Conservation (phyloP, 805 yeast species). For the Teunomyces lycoperdinae region DNA sequence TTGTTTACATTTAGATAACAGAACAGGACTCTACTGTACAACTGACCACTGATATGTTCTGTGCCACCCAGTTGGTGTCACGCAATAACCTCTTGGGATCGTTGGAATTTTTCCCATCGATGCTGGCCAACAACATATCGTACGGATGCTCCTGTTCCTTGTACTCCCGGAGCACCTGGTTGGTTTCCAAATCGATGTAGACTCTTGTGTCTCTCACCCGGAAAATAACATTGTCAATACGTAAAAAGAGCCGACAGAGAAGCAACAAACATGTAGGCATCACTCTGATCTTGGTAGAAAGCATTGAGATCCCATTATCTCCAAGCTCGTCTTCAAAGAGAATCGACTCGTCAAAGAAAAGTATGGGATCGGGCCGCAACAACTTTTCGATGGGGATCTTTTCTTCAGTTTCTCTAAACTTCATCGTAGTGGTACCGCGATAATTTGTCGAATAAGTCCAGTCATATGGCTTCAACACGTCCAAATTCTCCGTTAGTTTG, state of each 20-base stretch:
- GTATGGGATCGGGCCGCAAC: slow-evolving; percentile 74
- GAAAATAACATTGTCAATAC: slow-evolving; percentile 88
- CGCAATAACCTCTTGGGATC: slow-evolving; percentile 54
- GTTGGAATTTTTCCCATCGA: slow-evolving; percentile 17
- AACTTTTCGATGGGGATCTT: slow-evolving; percentile 70
- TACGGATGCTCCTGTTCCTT: slow-evolving; percentile 52
- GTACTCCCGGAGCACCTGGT: slow-evolving; percentile 69
- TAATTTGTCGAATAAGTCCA: slow-evolving; percentile 93
- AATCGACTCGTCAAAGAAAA: slow-evolving; percentile 85
- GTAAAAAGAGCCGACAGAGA: slow-evolving; percentile 71
- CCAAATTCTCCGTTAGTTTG: slow-evolving; percentile 43
- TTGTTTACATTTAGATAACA: not conserved
- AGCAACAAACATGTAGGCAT: slow-evolving; percentile 79
- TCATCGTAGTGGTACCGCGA: slow-evolving; percentile 51
- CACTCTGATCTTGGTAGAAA: slow-evolving; percentile 78
- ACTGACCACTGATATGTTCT: slow-evolving; percentile 52
- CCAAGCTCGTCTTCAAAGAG: slow-evolving; percentile 94
- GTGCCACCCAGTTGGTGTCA: slow-evolving; percentile 70
- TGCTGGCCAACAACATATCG: slow-evolving; percentile 26
- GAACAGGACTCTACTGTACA: slow-evolving; percentile 12
- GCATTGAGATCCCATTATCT: slow-evolving; percentile 86
- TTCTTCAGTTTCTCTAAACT: slow-evolving; percentile 19
- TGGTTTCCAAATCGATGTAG: slow-evolving; percentile 70
- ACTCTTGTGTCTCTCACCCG: slow-evolving; percentile 82
- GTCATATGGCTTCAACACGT: slow-evolving; percentile 80